Evolutionary conservation across 2,329 filamentous ascomycete genomes (phyloP).

Genomic region (Sporothrix euskadiensis): DNA sequence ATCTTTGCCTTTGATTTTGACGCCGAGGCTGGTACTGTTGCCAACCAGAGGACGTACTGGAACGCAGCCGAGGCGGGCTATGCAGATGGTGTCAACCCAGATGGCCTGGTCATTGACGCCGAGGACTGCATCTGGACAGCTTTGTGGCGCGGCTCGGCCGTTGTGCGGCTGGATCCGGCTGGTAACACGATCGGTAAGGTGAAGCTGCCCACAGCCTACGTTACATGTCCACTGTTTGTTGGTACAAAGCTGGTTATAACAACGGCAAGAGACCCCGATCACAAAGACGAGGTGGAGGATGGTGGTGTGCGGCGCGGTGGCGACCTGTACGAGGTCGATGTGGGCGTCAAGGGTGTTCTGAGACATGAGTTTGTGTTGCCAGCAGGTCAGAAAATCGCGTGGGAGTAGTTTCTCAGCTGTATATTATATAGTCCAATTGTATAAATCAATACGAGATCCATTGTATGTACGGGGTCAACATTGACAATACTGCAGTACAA

Average conservation of each 20-base stretch:
- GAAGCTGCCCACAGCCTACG: background rate
- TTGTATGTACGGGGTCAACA: no score
- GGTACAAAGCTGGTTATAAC: background rate
- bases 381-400: background rate
- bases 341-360: background rate
- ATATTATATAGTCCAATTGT: no score
- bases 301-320: background rate
- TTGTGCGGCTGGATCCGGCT: background rate
- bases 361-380: background rate
- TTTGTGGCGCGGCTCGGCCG: background rate
- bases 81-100: background rate
- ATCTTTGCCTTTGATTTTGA: background rate
- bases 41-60: background rate
- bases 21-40: background rate
- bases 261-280: background rate
- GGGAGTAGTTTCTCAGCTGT: no score
- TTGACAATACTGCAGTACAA: no score
- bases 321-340: background rate
- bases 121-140: background rate
- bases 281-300: background rate
- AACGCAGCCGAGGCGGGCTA: background rate
- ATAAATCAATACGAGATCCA: no score
- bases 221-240: background rate
- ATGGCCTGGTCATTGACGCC: background rate
- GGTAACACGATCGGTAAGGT: background rate